phyloP scores from a whole-genome alignment of 2,329 filamentous ascomycete species.

The Colletotrichum tabaci region DNA sequence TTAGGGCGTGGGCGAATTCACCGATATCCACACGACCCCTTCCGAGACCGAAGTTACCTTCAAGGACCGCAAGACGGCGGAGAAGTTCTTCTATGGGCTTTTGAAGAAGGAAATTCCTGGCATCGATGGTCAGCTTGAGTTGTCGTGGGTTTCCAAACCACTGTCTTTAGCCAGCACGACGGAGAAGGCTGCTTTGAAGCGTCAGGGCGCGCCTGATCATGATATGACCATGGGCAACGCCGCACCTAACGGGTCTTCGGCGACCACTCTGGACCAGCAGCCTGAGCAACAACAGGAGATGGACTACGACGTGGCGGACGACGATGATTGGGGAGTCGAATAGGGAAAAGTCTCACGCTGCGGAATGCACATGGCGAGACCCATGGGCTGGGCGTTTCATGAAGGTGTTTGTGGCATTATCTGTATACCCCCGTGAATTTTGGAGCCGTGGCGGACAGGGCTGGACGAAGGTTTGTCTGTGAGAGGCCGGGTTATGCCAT shows the following conservation, averaged over 20 bases:
- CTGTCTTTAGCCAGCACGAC: conserved; percentile 45
- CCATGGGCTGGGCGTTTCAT: not conserved
- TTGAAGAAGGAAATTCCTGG: conserved; percentile 72
- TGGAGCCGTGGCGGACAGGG: not conserved
- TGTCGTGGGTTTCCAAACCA: conserved; percentile 71
- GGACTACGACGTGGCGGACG: conserved; percentile 69
- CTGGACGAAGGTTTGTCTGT: not conserved
- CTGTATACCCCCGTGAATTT: conserved; percentile 3
- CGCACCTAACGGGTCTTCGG: conserved; percentile 40
- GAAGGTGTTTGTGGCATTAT: conserved; percentile 2
- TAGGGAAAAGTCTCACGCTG: conserved; percentile 2
- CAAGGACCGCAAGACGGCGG: conserved; percentile 78
- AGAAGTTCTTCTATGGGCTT: conserved; percentile 76
- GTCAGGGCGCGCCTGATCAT: conserved; percentile 35
- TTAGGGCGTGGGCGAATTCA: conserved; percentile 75
- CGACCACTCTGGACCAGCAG: conserved; percentile 45
- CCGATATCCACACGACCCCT: conserved; percentile 67
- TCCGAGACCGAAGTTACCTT: conserved; percentile 71
- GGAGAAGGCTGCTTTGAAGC: conserved; percentile 13
- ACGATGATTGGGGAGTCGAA: conserved; percentile 60
- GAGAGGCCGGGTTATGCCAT: not conserved
- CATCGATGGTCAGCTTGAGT: conserved; percentile 73
- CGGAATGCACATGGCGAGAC: not conserved
- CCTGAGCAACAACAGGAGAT: conserved; percentile 58
- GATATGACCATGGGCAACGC: conserved; percentile 37